phyloP scores from a whole-genome alignment of 2,329 filamentous ascomycete genomes.

The Apiospora hydei region DNA sequence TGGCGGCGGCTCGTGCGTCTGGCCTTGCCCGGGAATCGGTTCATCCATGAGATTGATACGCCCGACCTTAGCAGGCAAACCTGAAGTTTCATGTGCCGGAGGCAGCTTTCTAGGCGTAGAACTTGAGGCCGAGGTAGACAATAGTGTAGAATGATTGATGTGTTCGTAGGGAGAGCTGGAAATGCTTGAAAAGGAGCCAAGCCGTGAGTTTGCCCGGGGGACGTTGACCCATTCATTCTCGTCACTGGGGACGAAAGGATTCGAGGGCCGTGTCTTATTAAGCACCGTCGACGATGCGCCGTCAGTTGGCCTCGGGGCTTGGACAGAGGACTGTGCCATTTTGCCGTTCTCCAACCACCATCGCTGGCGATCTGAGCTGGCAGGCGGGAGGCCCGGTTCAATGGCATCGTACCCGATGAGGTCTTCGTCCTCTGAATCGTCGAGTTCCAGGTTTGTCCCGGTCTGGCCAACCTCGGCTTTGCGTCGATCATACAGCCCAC shows the following conservation, averaged over 20 bases:
- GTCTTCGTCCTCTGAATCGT: constrained; percentile 80
- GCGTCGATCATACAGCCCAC: constrained; percentile 75
- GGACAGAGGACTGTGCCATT: constrained; percentile 76
- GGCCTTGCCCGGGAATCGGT: constrained; percentile 35
- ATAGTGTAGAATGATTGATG: constrained; percentile 56
- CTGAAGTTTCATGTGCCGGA: constrained; percentile 56
- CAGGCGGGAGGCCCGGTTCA: constrained; percentile 75
- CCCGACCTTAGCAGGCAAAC: constrained; percentile 54
- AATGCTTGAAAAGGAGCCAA: constrained; percentile 61
- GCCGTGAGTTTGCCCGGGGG: constrained; percentile 59
- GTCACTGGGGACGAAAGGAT: constrained; percentile 78
- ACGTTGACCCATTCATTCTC: constrained; percentile 87
- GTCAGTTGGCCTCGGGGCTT: constrained; percentile 63
- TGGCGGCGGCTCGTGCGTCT: constrained; percentile 48
- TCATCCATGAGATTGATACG: constrained; percentile 54
- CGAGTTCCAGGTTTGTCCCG: constrained; percentile 61
- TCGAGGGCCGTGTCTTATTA: constrained; percentile 78
- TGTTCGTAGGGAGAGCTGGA: constrained; percentile 68
- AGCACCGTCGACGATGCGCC: constrained; percentile 62
- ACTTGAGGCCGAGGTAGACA: constrained; percentile 54
- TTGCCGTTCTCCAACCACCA: constrained; percentile 77
- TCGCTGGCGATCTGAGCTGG: constrained; percentile 72
- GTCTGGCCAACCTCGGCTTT: constrained; percentile 71
- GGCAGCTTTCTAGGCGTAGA: constrained; percentile 58
- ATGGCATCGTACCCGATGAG: constrained; percentile 82